Conservation (phyloP, 768 basidiomycete genomes). For the Holtermannia corniformis region DNA sequence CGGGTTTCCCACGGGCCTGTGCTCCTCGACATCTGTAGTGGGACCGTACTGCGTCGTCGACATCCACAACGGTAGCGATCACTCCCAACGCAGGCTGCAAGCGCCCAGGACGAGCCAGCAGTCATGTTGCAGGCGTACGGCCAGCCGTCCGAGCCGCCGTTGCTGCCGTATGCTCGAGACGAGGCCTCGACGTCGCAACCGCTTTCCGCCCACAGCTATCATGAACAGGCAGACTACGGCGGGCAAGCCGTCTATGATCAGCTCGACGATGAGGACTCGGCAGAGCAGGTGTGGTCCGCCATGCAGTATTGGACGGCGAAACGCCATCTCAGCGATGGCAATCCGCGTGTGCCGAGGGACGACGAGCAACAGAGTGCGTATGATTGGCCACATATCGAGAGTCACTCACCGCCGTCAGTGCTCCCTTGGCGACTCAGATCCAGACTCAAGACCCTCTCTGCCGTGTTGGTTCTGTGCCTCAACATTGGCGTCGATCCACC, state of each 20-base stretch:
- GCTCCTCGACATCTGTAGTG: too few relatives aligned
- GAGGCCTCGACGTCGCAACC: constrained; percentile 32
- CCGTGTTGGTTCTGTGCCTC: constrained; percentile 73
- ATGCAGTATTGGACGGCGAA: constrained; percentile 47
- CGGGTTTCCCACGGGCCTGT: too few relatives aligned
- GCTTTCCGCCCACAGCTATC: constrained; percentile 19
- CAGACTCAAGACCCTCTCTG: constrained; percentile 84
- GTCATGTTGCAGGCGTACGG: neutral
- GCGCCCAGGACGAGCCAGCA: too few relatives aligned
- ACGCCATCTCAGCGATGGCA: constrained; percentile 82
- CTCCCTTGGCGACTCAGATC: constrained; percentile 74
- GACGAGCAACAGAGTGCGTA: constrained; percentile 10
- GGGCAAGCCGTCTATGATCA: constrained; percentile 3
- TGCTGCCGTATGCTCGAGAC: constrained; percentile 33
- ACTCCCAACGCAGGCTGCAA: too few relatives aligned
- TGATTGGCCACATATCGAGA: constrained; percentile 4
- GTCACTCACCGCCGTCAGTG: too few relatives aligned
- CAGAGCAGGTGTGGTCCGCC: constrained; percentile 15
- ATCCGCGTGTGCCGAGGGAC: constrained; percentile 59
- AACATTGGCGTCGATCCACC: constrained; percentile 98
- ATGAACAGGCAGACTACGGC: constrained; percentile 5
- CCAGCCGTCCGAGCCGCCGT: constrained; percentile 16
- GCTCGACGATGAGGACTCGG: constrained; percentile 5
- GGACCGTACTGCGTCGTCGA: too few relatives aligned
- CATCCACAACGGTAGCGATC: too few relatives aligned